Evolutionary conservation across 1,284 basidiomycete genomes (phyloP), one percentile per base, ranked within the genome.

Genomic region (Ceratobasidium sp.): DNA sequence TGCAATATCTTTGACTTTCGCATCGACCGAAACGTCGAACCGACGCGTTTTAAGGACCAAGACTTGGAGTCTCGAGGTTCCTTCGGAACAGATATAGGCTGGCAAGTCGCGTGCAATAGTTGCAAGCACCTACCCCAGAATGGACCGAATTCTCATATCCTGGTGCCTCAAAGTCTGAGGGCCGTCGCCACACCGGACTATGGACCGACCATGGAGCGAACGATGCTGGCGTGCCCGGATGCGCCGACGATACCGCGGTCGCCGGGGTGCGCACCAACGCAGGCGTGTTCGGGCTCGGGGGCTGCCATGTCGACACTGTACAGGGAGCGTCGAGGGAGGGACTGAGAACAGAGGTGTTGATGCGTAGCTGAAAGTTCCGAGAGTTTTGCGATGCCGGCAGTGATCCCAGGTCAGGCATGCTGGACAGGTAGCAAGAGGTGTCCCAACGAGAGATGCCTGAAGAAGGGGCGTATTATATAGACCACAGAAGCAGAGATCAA

Each of bases 291-390:
- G 64, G 64, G n/a, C 31, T 66, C 24, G 31, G 29, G 13, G 43
- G 39, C n/a, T 34, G 34, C n/a, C 64, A 34, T 49, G 13, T 54
- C 6, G 48, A 68, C 9, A 14, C 2, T 29, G 4, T 48, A 51
- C 29, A 24, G 29, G 27, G 27, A 43, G 13, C 19, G 29, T 29
- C 24, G 29, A 64, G 62, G 7, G 46, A 51, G 16, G 62, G 27
- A 13, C 62, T 48, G 16, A 39, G 62, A 6, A 64, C 62, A n/a
- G 41, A 48, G 27, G 62, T 64, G 43, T 64, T 43, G 24, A 64
- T 64, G 11, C 51, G 46, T 9, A 68, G 64, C n/a, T 37, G 48
- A 51, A 68, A 68, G 8, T 29, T 31, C n/a, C 64, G 48, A 68
- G 64, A 54, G 64, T 4, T 27, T 51, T 54, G 64, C 49, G 49